phyloP scores from a whole-genome alignment of 106 monocot species.

The Vanilla planifolia region DNA sequence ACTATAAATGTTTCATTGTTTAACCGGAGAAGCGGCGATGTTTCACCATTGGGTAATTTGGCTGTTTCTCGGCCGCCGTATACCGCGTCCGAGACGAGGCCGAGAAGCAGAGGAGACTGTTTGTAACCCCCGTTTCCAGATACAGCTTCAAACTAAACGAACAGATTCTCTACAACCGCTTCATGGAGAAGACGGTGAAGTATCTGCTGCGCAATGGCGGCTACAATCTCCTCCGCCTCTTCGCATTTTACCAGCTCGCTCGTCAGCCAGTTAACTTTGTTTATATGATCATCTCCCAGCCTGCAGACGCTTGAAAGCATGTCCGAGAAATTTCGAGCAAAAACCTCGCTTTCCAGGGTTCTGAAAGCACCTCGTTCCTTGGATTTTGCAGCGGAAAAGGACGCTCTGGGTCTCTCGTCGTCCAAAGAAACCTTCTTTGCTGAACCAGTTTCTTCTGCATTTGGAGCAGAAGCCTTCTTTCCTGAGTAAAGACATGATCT shows the following conservation, averaged over 20 bases:
- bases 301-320: constrained; percentile 12
- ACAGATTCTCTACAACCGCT: constrained; percentile 21
- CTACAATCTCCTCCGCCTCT: constrained; percentile 21
- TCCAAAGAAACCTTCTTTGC: background rate
- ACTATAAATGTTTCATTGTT: no score
- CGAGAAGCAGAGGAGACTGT: no score
- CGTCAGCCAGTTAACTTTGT: constrained; percentile 18
- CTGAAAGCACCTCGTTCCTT: background rate
- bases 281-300: constrained; percentile 29
- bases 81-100: no score
- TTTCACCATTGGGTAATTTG: no score
- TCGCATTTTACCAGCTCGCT: constrained; percentile 13
- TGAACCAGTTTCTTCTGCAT: background rate
- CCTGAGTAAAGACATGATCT: background rate
- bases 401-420: background rate
- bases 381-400: background rate
- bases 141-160: background rate
- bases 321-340: background rate
- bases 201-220: constrained; percentile 17
- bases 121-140: background rate
- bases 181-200: constrained; percentile 42
- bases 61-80: no score
- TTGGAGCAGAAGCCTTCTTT: background rate
- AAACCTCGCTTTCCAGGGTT: background rate
- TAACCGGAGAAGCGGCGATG: no score